These are phyloP conservation scores for Arthonia radiata DNA, from an alignment of 495 filamentous ascomycete species.

Conservation along the genomic window DNA sequence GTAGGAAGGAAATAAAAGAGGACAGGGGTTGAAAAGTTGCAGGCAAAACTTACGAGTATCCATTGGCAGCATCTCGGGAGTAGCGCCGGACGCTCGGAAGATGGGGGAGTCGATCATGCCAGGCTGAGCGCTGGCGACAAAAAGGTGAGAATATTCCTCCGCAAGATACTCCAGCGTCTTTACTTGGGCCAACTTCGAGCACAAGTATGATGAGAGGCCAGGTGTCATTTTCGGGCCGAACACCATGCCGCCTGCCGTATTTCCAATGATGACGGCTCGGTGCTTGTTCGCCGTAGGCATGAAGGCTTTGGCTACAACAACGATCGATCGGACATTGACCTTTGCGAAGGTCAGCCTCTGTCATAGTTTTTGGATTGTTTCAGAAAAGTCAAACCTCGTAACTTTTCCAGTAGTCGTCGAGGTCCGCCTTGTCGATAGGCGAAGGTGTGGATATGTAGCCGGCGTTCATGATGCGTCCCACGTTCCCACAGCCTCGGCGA, in stretches of 20 bases:
- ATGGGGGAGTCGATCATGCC: conserved; percentile 17
- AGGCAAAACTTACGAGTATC: conserved; percentile 16
- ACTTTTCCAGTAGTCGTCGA: conserved; percentile 15
- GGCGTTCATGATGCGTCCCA: conserved; percentile 17
- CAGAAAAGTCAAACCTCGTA: conserved; percentile 13
- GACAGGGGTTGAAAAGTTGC: too few species aligned
- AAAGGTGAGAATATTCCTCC: conserved; percentile 16
- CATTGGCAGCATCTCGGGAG: conserved; percentile 8
- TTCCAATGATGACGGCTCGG: conserved; percentile 13
- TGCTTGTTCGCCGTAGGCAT: conserved; percentile 12
- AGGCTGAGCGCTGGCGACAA: conserved; percentile 16
- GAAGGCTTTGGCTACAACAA: conserved; percentile 15
- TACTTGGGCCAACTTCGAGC: conserved; percentile 16
- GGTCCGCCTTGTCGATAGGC: conserved; percentile 6
- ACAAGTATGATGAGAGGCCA: conserved; percentile 14
- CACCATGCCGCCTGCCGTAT: conserved; percentile 8
- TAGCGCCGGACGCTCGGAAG: conserved; percentile 8
- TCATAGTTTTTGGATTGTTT: conserved; percentile 1
- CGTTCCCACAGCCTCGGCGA: conserved; percentile 7
- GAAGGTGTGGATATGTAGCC: conserved; percentile 9
- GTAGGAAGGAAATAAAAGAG: too few species aligned
- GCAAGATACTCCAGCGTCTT: conserved; percentile 19
- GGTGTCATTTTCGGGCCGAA: conserved; percentile 6
- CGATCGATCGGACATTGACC: conserved; percentile 18
- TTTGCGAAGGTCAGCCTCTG: conserved; percentile 4